A percentile compares a stretch with the other conserved stretches of the same genome.
phyloP scores from a whole-genome alignment of 2,329 filamentous ascomycete genomes.

The Aspergillus hiratsukae region DNA sequence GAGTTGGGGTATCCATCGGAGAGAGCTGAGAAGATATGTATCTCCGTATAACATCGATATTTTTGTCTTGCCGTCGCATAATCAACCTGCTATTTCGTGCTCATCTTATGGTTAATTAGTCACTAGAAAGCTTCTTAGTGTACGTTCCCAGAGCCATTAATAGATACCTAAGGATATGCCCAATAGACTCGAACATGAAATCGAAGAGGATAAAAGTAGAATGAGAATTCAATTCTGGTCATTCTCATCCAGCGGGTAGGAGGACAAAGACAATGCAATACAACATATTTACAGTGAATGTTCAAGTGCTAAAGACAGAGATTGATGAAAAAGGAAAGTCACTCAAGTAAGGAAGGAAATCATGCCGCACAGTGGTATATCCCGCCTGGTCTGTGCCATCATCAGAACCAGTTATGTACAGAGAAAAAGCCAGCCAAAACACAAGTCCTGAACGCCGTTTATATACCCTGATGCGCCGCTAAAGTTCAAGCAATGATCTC shows the following conservation, averaged over 20 bases:
- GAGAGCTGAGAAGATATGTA: background rate
- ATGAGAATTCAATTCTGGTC: background rate
- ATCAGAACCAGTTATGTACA: constrained; percentile 12
- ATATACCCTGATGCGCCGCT: constrained; percentile 4
- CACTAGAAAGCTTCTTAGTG: background rate
- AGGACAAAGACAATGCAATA: background rate
- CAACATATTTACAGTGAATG: background rate
- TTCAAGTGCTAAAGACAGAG: background rate
- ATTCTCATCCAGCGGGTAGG: background rate
- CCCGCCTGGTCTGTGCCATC: background rate
- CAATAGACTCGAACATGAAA: background rate
- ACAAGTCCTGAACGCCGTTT: constrained; percentile 9
- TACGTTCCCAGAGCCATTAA: background rate
- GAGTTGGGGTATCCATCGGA: too few relatives aligned
- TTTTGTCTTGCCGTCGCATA: background rate
- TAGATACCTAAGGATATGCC: background rate
- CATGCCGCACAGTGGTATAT: constrained; percentile 2
- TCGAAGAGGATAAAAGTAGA: background rate
- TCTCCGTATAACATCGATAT: too few relatives aligned
- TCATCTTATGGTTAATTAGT: background rate
- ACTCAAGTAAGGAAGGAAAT: background rate
- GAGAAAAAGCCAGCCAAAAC: background rate
- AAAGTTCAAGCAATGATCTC: constrained; percentile 9
- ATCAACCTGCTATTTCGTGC: background rate
- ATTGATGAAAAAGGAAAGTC: background rate